Base-by-base conservation (phyloP, 441 rosid species). In the Corymbia citriodora region DNA sequence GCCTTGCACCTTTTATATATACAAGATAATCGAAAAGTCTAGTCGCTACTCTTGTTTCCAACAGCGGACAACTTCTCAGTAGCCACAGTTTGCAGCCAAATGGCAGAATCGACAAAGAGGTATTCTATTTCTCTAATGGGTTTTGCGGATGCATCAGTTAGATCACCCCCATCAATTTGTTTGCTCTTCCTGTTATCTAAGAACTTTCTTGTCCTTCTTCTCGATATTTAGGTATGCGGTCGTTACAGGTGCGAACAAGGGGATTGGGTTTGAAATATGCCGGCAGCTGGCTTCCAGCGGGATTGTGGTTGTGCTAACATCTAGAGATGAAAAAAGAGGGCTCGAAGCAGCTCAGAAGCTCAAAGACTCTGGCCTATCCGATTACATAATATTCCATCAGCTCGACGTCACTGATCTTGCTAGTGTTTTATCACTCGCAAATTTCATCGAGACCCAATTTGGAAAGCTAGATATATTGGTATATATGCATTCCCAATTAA, bases 401-500 rank as follows among this genome's bases (percentile, higher is more conserved):
- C 96, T 95, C 61, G 97, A 94, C 90, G 94, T 94, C 48, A 33
- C 90, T 3, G 91, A 94, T 52, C 89, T 93, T 19, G 52, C 89
- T 6, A 93, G 93, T 19, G 59, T 95, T 33, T 90, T 93, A 72
- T 92, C 93, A 15, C 90, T 95, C 25, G 93, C 94, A 5, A 88
- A 92, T 40, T 95, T 94, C 85, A 59, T 94, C 91, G 90, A 79
- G 18, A 91, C 90, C 59, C 68, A 91, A 8, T 92, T 91, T 40
- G 95, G 94, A 31, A 95, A 93, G 90, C 94, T 95, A 68, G 96
- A 95, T 88, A 93, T 94, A 88, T 74, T 94, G 94, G 96, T 94
- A 93, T 18, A 87, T 4, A 52, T 12, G 36, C 11, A 33, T 63
- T 33, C 81, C 81, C 81, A 70, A 49, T 53, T 49, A 27, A 11